phyloP scores from a whole-genome alignment of 345 rosid genomes.

The Diplotaxis tenuifolia region DNA sequence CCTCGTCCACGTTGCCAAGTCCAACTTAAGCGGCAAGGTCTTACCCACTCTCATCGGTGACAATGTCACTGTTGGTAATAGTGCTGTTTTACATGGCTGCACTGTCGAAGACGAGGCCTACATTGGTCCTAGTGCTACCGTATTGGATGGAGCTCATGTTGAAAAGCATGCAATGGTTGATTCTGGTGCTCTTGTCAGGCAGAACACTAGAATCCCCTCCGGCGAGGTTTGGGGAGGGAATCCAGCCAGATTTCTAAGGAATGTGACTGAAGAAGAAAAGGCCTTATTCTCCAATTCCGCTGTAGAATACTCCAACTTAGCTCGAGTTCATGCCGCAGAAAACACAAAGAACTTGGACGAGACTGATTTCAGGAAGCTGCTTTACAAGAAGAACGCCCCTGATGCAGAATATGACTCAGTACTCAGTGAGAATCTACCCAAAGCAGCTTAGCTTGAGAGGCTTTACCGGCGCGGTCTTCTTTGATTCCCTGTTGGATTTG shows the following conservation, averaged over 20 bases:
- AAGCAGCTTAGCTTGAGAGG: slow-evolving; percentile 38
- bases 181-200: slow-evolving; percentile 93
- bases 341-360: slow-evolving; percentile 65
- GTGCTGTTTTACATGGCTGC: slow-evolving; percentile 84
- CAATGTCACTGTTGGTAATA: slow-evolving; percentile 75
- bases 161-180: slow-evolving; percentile 89
- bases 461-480: slow-evolving; percentile 1
- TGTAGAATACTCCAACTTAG: slow-evolving; percentile 63
- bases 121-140: slow-evolving; percentile 78
- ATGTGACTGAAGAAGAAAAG: slow-evolving; percentile 78
- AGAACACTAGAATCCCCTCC: slow-evolving; percentile 78
- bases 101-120: slow-evolving; percentile 83
- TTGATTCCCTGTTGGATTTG: slow-evolving; percentile 26
- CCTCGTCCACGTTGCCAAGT: slow-evolving; percentile 81
- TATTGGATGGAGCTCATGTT: slow-evolving; percentile 81
- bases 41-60: slow-evolving; percentile 72
- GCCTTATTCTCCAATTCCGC: slow-evolving; percentile 74
- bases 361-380: slow-evolving; percentile 66
- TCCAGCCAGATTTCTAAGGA: slow-evolving; percentile 80
- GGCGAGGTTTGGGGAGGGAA: slow-evolving; percentile 99
- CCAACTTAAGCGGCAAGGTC: slow-evolving; percentile 79
- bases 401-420: slow-evolving; percentile 78
- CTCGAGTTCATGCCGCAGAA: slow-evolving; percentile 80
- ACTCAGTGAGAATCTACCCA: slow-evolving; percentile 56
- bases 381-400: slow-evolving; percentile 65